Percentiles rank a stretch among this genome's conserved stretches.
These are phyloP conservation scores for Mycena maculata DNA, from an alignment of 768 basidiomycete genomes.

Conservation along the genomic window DNA sequence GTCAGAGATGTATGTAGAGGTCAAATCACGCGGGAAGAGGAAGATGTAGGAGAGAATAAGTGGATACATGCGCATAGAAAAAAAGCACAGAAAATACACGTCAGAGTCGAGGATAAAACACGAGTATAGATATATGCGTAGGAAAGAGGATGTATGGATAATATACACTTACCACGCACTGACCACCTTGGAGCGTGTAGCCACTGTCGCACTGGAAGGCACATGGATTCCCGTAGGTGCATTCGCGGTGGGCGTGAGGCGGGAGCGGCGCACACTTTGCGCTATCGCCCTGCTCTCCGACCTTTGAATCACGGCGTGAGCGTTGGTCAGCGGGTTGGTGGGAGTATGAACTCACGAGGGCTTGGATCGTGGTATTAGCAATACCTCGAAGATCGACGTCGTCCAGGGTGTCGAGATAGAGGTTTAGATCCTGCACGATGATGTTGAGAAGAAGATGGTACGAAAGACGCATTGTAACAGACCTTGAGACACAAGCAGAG, in stretches of 20 bases:
- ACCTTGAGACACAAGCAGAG: slow-evolving; percentile 24
- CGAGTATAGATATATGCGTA: not conserved
- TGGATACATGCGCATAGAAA: not conserved
- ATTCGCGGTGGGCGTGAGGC: not conserved
- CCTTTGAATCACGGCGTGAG: slow-evolving; percentile 1
- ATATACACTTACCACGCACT: slow-evolving; percentile 15
- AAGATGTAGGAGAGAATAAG: not conserved
- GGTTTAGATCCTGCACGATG: slow-evolving; percentile 19
- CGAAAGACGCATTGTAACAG: not conserved
- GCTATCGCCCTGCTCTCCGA: not conserved
- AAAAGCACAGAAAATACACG: too few relatives aligned
- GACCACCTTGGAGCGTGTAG: not conserved
- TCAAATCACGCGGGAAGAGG: not conserved
- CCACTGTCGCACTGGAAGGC: not conserved
- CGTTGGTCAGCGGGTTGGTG: not conserved
- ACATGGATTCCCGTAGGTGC: slow-evolving; percentile 10
- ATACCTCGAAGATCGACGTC: not conserved
- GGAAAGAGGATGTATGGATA: not conserved
- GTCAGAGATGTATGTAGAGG: slow-evolving; percentile 1
- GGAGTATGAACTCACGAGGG: not conserved
- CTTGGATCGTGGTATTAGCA: not conserved
- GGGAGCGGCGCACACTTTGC: slow-evolving; percentile 2
- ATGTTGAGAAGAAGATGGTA: not conserved
- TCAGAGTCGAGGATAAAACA: too few relatives aligned
- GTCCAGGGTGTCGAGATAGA: slow-evolving; percentile 19